phyloP scores from a whole-genome alignment of 1,284 basidiomycete species.

The Acaromyces ingoldii region DNA sequence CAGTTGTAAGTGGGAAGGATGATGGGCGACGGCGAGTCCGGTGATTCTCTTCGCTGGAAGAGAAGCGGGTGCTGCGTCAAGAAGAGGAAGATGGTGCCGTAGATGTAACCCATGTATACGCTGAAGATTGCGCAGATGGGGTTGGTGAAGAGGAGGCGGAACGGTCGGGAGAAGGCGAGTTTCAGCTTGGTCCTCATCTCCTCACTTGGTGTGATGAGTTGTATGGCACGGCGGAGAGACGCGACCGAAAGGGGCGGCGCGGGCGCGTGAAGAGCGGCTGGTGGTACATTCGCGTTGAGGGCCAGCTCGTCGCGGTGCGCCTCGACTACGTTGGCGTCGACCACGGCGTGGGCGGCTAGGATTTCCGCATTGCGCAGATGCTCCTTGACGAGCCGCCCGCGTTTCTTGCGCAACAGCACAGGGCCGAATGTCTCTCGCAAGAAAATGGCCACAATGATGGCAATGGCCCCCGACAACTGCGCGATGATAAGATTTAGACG shows the following conservation, averaged over 20 bases:
- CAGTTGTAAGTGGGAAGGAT: slow-evolving; percentile 53
- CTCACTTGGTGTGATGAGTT: slow-evolving; percentile 3
- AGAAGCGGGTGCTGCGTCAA: slow-evolving; percentile 53
- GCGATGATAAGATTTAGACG: slow-evolving; percentile 3
- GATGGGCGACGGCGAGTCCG: slow-evolving; percentile 34
- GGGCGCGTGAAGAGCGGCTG: too few species aligned
- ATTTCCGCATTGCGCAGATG: slow-evolving; percentile 6
- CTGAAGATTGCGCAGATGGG: slow-evolving; percentile 52
- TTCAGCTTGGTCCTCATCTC: slow-evolving; percentile 18
- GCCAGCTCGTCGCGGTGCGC: background rate
- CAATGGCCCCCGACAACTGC: slow-evolving; percentile 15
- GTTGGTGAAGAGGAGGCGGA: slow-evolving; percentile 42
- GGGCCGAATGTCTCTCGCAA: slow-evolving; percentile 39
- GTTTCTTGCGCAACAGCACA: slow-evolving; percentile 27
- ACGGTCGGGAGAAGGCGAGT: slow-evolving; percentile 52
- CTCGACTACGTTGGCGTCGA: background rate
- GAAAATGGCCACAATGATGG: slow-evolving; percentile 10
- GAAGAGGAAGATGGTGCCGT: slow-evolving; percentile 54
- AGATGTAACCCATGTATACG: slow-evolving; percentile 55
- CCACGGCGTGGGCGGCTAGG: background rate
- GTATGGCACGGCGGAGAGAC: background rate
- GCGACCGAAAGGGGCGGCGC: background rate
- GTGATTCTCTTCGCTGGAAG: slow-evolving; percentile 41
- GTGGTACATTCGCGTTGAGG: background rate
- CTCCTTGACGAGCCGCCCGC: slow-evolving; percentile 4